A percentile compares a stretch with the other conserved stretches of the same genome.
These are phyloP conservation scores for Agaricales sp. DNA, from an alignment of 1,284 basidiomycete species.

Conservation along the genomic window DNA sequence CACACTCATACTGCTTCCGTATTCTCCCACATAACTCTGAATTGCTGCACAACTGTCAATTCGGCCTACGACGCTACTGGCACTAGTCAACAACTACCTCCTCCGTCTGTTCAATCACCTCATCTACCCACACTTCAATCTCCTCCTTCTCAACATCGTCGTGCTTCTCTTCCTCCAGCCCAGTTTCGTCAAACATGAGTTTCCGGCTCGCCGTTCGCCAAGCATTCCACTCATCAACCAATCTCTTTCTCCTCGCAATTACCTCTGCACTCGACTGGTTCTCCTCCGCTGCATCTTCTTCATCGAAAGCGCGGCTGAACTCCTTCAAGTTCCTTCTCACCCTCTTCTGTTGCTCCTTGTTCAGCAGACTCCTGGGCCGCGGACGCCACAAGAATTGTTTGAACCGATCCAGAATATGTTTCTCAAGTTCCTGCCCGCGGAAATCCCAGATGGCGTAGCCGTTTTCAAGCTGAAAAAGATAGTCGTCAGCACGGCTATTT, in stretches of 20 bases:
- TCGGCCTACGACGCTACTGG: neutral
- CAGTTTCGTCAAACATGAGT: conserved; percentile 45
- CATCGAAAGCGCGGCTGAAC: conserved; percentile 88
- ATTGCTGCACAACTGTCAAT: neutral
- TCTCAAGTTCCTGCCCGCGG: conserved; percentile 86
- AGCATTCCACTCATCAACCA: conserved; percentile 98
- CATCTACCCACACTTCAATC: conserved; percentile 87
- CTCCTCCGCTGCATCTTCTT: conserved; percentile 94
- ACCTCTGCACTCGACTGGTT: conserved; percentile 92
- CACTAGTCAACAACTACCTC: conserved; percentile 57
- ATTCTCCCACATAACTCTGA: neutral
- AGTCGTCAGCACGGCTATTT: neutral
- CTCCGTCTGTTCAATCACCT: conserved; percentile 84
- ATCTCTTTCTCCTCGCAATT: conserved; percentile 81
- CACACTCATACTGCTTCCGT: neutral
- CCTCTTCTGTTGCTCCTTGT: conserved; percentile 82
- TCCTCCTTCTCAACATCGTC: conserved; percentile 67
- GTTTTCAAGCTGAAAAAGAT: conserved; percentile 76
- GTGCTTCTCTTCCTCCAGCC: conserved; percentile 28
- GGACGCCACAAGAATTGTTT: conserved; percentile 99
- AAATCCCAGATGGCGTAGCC: conserved; percentile 98
- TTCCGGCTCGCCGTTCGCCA: conserved; percentile 67
- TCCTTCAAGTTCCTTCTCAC: conserved; percentile 90
- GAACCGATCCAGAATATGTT: conserved; percentile 88
- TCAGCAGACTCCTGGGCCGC: conserved; percentile 79